Base-by-base conservation (phyloP, 352 stramenopile genomes). In the Globisporangium radiosum region DNA sequence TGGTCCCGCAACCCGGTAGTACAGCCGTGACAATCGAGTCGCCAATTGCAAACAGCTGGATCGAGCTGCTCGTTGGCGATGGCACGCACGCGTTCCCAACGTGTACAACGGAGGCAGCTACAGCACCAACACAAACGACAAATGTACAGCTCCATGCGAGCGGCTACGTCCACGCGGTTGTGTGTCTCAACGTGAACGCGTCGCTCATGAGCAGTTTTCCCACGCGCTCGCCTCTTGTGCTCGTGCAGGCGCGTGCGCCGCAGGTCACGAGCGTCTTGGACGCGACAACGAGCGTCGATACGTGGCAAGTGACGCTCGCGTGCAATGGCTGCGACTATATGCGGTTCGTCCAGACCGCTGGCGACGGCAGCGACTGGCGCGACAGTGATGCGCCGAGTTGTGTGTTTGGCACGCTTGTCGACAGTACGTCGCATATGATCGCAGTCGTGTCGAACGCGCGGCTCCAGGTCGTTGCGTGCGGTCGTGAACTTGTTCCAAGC, bases 61-160 rank as follows among this genome's bases (percentile, higher is more conserved):
- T 87, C 5, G 55, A 76, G 13, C 70, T 68, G 7, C 53, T 63
- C 0, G 54, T 79, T 13, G 81, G 81, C 9, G 70, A 88, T 49
- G 81, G 81, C n/a, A 78, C 78, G 0, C 81, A 91, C 8, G 40
- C 25, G 4, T 88, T 83, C 57, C 81, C 78, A 4, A 66, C 58
- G 1, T 91, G 78, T 25, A 61, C 63, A 38, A 47, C 40, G 9
- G 17, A 10, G 13, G 51, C 33, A 4, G 44, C 10, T 0, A 62
- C 56, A 7, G 58, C 43, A 0, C 65, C 65, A 42, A 15, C 55
- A 14, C 45, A 45, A 19, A 50, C 40, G 8, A 61, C 45, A 4
- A 50, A 60, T 4, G 51, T 61, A 39, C 45, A 63, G 4, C 60
- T 88, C 1, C 62, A 56, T 7, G 49, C 51, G 36, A 85, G 67